Evolutionary conservation across 305 asterid species (phyloP).

Genomic region (Lippia alba): DNA sequence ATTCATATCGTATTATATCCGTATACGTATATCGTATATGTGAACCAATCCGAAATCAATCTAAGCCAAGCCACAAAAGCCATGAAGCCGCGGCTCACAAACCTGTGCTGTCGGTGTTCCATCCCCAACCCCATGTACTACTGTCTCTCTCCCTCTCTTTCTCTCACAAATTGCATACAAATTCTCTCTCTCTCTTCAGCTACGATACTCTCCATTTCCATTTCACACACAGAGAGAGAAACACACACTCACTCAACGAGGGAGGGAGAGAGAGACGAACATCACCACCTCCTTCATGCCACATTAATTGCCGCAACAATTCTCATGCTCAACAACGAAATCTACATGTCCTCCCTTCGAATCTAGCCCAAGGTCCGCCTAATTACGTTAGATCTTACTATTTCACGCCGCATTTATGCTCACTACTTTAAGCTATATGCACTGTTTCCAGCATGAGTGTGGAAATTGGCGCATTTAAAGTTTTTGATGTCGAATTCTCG

Average conservation of each 20-base stretch:
- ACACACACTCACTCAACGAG: constrained; percentile 18
- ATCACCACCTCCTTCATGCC: constrained; percentile 15
- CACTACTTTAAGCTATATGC: not conserved
- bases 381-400: constrained; percentile 38
- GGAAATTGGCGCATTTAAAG: constrained; percentile 22
- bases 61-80: constrained; percentile 35
- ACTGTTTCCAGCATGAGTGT: not conserved
- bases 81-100: constrained; percentile 30
- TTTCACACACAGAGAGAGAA: constrained; percentile 28
- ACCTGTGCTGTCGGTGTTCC: constrained; percentile 62
- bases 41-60: too few species aligned
- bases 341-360: constrained; percentile 36
- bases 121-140: not conserved
- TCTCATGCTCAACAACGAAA: constrained; percentile 35
- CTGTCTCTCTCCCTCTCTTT: constrained; percentile 25
- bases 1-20: too few species aligned
- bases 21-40: too few species aligned
- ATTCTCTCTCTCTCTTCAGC: constrained; percentile 35
- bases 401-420: constrained; percentile 8
- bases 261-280: constrained; percentile 23
- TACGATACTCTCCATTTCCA: constrained; percentile 55
- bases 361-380: constrained; percentile 42
- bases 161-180: constrained; percentile 27
- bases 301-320: constrained; percentile 31
- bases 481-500: constrained; percentile 32